Conservation (phyloP, 2,329 filamentous ascomycete genomes). For the Beauveria sp. region DNA sequence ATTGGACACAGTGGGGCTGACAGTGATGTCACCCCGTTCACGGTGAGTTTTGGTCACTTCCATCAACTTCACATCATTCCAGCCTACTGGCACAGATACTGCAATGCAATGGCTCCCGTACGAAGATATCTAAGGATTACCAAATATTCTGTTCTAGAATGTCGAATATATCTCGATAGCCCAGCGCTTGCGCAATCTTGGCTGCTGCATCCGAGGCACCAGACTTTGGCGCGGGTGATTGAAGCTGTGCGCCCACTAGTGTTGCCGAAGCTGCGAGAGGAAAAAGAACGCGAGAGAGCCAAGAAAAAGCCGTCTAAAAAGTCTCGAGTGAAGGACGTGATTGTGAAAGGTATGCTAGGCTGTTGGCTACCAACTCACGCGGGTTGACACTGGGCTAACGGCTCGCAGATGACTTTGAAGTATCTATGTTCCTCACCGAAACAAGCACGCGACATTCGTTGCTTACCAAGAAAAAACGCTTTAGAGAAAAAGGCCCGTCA, state of each 20-base stretch:
- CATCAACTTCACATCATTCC: neutral
- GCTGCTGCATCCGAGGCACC: constrained; percentile 69
- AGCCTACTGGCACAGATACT: neutral
- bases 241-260: constrained; percentile 78
- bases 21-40: constrained; percentile 1
- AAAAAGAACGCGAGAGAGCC: constrained; percentile 53
- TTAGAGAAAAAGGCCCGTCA: constrained; percentile 49
- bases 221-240: constrained; percentile 75
- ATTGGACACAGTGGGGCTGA: neutral
- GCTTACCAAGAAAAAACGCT: constrained; percentile 76
- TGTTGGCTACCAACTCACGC: neutral
- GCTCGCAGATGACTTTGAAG: constrained; percentile 79
- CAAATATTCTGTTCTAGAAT: constrained; percentile 91
- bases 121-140: constrained; percentile 86
- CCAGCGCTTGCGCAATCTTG: constrained; percentile 76
- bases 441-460: constrained; percentile 78
- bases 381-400: constrained; percentile 14
- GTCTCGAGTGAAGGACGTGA: constrained; percentile 79
- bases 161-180: constrained; percentile 90
- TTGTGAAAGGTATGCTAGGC: constrained; percentile 58
- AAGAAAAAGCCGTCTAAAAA: constrained; percentile 63
- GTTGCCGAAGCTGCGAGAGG: constrained; percentile 83
- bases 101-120: constrained; percentile 66
- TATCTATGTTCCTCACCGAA: constrained; percentile 88
- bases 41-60: neutral